phyloP scores from a whole-genome alignment of 768 basidiomycete species.

The Kwoniella shandongensis region DNA sequence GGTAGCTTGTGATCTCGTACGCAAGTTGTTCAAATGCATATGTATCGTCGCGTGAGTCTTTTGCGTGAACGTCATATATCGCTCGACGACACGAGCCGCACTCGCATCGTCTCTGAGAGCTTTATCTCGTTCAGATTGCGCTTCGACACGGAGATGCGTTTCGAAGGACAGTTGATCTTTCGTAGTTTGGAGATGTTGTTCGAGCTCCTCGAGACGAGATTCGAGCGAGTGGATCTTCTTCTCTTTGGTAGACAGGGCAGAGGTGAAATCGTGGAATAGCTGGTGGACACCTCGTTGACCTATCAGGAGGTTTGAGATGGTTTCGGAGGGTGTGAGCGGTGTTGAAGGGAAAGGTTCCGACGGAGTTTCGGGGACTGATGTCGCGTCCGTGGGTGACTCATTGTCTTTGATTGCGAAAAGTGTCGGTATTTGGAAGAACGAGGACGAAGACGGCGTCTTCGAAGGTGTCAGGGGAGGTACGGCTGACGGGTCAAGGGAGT shows the following conservation, averaged over 20 bases:
- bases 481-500: slow-evolving; percentile 36
- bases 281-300: slow-evolving; percentile 47
- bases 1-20: slow-evolving; percentile 43
- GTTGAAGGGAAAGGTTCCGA: background rate
- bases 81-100: slow-evolving; percentile 53
- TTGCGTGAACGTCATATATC: slow-evolving; percentile 55
- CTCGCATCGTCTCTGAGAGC: slow-evolving; percentile 45
- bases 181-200: slow-evolving; percentile 25
- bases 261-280: slow-evolving; percentile 45
- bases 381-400: slow-evolving; percentile 2
- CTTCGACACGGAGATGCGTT: slow-evolving; percentile 26
- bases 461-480: slow-evolving; percentile 29
- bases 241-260: slow-evolving; percentile 32
- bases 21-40: slow-evolving; percentile 46
- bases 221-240: slow-evolving; percentile 32
- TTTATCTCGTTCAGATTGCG: slow-evolving; percentile 31
- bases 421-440: slow-evolving; percentile 12
- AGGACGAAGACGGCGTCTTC: slow-evolving; percentile 8
- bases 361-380: background rate
- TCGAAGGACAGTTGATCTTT: slow-evolving; percentile 33
- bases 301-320: slow-evolving; percentile 44
- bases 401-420: slow-evolving; percentile 5
- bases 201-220: slow-evolving; percentile 32
- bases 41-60: slow-evolving; percentile 52
- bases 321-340: slow-evolving; percentile 14